Conservation (phyloP, 306 rosid genomes). For the Dicorynia guianensis region DNA sequence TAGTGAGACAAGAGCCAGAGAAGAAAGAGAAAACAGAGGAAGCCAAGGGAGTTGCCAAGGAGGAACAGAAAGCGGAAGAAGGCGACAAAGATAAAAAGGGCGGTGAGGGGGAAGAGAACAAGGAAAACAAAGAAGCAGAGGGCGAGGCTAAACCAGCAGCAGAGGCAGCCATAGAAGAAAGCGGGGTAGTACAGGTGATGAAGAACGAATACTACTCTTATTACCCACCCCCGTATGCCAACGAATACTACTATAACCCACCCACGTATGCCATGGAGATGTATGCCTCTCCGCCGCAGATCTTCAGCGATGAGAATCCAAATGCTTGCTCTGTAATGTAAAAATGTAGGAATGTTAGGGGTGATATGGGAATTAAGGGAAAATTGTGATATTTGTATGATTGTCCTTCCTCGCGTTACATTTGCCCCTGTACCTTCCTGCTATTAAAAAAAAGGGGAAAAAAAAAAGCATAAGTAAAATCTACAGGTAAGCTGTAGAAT, state of each 20-base stretch:
- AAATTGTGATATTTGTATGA: constrained; percentile 34
- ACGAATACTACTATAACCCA: constrained; percentile 57
- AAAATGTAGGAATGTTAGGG: constrained; percentile 22
- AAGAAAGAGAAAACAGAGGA: constrained; percentile 53
- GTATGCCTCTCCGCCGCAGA: constrained; percentile 71
- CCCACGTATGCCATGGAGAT: constrained; percentile 56
- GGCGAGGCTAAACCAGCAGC: background rate
- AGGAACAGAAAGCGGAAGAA: constrained; percentile 47
- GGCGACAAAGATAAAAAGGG: constrained; percentile 35
- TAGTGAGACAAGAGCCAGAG: constrained; percentile 71
- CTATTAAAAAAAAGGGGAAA: no score
- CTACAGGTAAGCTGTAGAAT: constrained; percentile 65
- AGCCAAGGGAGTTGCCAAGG: constrained; percentile 39
- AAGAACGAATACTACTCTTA: constrained; percentile 54
- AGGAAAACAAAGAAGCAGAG: constrained; percentile 39
- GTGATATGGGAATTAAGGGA: constrained; percentile 23
- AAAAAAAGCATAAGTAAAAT: constrained; percentile 46
- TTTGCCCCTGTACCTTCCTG: constrained; percentile 49
- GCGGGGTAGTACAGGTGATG: constrained; percentile 58
- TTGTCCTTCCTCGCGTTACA: constrained; percentile 43
- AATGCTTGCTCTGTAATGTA: constrained; percentile 75
- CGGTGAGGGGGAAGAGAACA: constrained; percentile 27
- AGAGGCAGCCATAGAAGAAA: constrained; percentile 43
- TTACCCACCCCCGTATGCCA: constrained; percentile 55
- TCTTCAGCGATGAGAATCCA: constrained; percentile 89